These are phyloP conservation scores for Cercospora zeina DNA, from an alignment of 2,329 filamentous ascomycete genomes.

Conservation along the genomic window DNA sequence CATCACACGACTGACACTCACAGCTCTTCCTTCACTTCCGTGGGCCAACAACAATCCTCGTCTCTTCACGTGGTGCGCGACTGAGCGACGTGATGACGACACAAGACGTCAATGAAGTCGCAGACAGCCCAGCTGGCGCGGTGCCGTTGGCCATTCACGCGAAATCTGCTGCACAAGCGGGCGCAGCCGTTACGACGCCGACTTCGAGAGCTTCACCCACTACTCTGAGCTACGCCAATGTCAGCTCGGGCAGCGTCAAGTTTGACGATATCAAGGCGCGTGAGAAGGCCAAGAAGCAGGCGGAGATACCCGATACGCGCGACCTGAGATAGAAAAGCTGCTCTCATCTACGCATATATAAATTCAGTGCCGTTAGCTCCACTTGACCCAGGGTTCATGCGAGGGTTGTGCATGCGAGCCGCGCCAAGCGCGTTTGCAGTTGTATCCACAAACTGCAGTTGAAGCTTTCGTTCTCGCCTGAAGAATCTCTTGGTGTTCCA, in stretches of 20 bases:
- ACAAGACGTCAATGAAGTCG: constrained; percentile 85
- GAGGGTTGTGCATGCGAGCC: background rate
- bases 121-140: constrained; percentile 73
- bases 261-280: constrained; percentile 29
- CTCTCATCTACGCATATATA: constrained; percentile 1
- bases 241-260: constrained; percentile 39
- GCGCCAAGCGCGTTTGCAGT: background rate
- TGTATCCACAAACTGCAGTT: background rate
- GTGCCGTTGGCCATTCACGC: constrained; percentile 59
- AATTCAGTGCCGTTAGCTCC: background rate
- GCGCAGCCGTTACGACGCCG: constrained; percentile 28
- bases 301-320: background rate
- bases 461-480: too few species aligned
- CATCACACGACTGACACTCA: constrained; percentile 4
- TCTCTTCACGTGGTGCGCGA: constrained; percentile 82
- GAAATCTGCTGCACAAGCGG: constrained; percentile 35
- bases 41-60: constrained; percentile 79
- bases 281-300: constrained; percentile 1
- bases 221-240: constrained; percentile 40
- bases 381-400: background rate
- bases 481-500: background rate
- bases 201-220: constrained; percentile 32
- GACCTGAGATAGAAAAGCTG: background rate
- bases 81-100: constrained; percentile 75
- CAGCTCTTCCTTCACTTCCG: constrained; percentile 83